Base-by-base conservation (phyloP, 495 filamentous ascomycete species). In the Aspergillus ostianus region DNA sequence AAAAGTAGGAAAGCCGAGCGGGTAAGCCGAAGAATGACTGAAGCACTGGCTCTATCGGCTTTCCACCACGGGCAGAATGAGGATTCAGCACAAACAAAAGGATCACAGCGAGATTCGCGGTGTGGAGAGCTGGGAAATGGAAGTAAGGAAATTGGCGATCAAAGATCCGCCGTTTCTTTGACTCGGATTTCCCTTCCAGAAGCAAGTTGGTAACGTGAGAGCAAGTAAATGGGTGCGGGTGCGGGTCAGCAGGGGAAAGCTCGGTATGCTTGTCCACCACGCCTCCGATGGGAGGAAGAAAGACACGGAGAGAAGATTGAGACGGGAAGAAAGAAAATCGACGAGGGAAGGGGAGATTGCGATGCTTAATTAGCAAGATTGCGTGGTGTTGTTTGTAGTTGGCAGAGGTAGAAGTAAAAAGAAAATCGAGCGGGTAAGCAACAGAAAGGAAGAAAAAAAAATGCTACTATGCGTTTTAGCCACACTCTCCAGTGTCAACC, bases 1-100 rank as follows among this genome's bases (percentile, higher is more conserved):
- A 57, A 67, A 63, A 60, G 59, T 67, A 58, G 32, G 47, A 56
- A 56, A 51, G 48, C 47, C 50, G 58, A 64, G 51, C 65, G 59
- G 62, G 65, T 67, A 64, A 61, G 62, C 61, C 58, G 55, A 59
- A 55, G 67, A 52, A 12, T 19, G 13, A 19, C n/a, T 52, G 21
- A 27, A n/a, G 12, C 4, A 9, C 27, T n/a, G 50, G 7, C 1
- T 26, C 23, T n/a, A 52, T 27, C 20, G 21, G 17, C 23, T 18
- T 26, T 12, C 21, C 20, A 21, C 20, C 50, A 20, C 21, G 27
- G 46, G n/a, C 7, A 21, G 19, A 27, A 27, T 17, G 6, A 26
- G 15, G 13, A 26, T 20, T 10, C 18, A 51, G 19, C 13, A 29
- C 6, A 6, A 32, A 32, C 30, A 49, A 20, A 26, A 26, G 47